A percentile compares a stretch with the other conserved stretches of the same genome.
Evolutionary conservation across 495 filamentous ascomycete genomes (phyloP).

Genomic region (Podospora pseudopauciseta): DNA sequence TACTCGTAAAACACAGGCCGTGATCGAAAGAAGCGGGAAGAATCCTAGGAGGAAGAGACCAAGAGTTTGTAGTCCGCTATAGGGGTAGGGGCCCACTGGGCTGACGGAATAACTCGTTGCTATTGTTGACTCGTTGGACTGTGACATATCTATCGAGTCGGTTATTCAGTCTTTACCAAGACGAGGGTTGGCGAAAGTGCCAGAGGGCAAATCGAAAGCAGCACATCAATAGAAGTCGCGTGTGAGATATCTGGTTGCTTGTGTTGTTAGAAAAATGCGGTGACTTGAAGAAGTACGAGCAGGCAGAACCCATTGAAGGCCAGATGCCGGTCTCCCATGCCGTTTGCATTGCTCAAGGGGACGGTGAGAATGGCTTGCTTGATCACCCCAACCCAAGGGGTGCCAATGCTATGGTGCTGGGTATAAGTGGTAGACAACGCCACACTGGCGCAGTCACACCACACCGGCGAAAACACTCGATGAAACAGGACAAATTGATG

Average conservation of each 20-base stretch:
- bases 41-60: conserved; percentile 39
- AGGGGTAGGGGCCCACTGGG: conserved; percentile 21
- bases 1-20: conserved; percentile 38
- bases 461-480: background rate
- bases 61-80: conserved; percentile 32
- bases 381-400: conserved; percentile 5
- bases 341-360: background rate
- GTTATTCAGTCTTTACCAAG: background rate
- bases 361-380: background rate
- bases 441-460: background rate
- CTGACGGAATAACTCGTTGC: background rate
- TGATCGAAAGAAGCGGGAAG: conserved; percentile 38
- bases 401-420: background rate
- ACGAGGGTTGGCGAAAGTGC: background rate
- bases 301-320: background rate
- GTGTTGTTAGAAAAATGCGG: background rate
- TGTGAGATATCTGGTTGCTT: background rate
- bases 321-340: background rate
- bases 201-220: background rate
- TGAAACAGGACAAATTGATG: background rate
- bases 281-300: background rate
- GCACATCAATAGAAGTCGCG: background rate
- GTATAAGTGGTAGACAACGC: background rate
- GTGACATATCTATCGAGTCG: background rate
- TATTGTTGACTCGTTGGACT: background rate